These are phyloP conservation scores for Oidium heveae DNA, from an alignment of 2,329 filamentous ascomycete genomes.

Conservation along the genomic window DNA sequence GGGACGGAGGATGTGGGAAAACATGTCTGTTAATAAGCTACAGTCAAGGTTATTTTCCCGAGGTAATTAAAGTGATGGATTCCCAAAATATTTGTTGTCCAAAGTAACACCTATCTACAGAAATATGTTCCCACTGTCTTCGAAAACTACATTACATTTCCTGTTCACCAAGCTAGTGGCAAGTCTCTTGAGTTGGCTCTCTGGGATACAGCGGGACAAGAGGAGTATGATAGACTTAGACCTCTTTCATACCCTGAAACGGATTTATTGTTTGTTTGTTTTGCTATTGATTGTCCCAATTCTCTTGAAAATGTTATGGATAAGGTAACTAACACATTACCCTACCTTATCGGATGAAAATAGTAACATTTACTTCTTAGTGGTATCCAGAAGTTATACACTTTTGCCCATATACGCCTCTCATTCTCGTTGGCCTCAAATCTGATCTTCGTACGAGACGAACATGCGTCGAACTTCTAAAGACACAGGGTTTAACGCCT, in stretches of 20 bases:
- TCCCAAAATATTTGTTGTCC: background rate
- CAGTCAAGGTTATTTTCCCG: conserved; percentile 94
- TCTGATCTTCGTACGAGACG: conserved; percentile 88
- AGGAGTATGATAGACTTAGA: conserved; percentile 90
- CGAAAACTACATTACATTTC: conserved; percentile 98
- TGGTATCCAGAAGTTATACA: conserved; percentile 99
- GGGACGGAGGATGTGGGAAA: conserved; percentile 94
- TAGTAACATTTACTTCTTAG: conserved; percentile 20
- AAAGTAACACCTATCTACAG: conserved; percentile 14
- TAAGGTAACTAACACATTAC: conserved; percentile 38
- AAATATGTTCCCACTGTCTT: conserved; percentile 99
- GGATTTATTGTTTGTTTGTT: conserved; percentile 93
- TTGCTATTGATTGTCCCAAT: conserved; percentile 95
- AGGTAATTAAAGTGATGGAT: conserved; percentile 30
- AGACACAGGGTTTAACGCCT: conserved; percentile 86
- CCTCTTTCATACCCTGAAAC: conserved; percentile 96
- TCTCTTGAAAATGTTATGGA: conserved; percentile 96
- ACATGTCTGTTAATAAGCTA: conserved; percentile 97
- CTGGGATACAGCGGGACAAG: conserved; percentile 96
- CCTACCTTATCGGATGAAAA: background rate
- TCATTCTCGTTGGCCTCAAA: conserved; percentile 89
- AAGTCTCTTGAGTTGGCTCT: conserved; percentile 92
- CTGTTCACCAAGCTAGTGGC: conserved; percentile 61
- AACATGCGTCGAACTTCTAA: conserved; percentile 94
- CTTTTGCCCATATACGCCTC: conserved; percentile 91